phyloP scores from a whole-genome alignment of 768 basidiomycete genomes.

The Amanita phalloides region DNA sequence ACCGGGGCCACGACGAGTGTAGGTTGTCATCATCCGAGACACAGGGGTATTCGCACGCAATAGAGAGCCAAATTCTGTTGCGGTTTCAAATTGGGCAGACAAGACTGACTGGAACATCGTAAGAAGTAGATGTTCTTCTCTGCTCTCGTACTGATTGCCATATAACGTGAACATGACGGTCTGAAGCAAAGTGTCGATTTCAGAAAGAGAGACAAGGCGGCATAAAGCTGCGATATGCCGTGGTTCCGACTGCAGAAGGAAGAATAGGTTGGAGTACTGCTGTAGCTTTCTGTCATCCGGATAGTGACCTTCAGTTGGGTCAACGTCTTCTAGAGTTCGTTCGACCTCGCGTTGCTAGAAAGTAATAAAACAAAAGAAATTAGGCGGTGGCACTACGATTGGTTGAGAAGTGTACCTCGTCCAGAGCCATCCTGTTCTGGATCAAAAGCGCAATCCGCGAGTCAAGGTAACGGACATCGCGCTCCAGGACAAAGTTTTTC shows the following conservation, averaged over 20 bases:
- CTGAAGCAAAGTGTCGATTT: conserved; percentile 98
- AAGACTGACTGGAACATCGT: conserved; percentile 99
- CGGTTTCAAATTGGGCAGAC: conserved; percentile 97
- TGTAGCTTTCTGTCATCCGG: conserved; percentile 91
- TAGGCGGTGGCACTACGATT: neutral
- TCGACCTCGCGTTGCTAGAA: conserved; percentile 88
- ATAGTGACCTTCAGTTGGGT: conserved; percentile 84
- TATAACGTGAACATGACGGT: conserved; percentile 99
- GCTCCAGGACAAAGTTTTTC: conserved; percentile 99
- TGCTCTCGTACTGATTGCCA: conserved; percentile 97
- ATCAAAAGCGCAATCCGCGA: conserved; percentile 95
- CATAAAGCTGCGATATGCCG: conserved; percentile 95
- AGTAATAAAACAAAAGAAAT: conserved; percentile 9
- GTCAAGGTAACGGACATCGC: conserved; percentile 97
- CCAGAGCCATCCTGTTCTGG: conserved; percentile 95
- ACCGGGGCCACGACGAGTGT: conserved; percentile 96
- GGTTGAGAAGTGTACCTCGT: conserved; percentile 57
- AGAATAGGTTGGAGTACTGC: conserved; percentile 98
- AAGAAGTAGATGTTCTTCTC: conserved; percentile 95
- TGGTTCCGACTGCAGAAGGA: conserved; percentile 95
- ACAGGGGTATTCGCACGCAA: conserved; percentile 98
- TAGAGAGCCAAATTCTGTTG: conserved; percentile 97
- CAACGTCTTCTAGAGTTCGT: conserved; percentile 90
- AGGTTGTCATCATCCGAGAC: conserved; percentile 99
- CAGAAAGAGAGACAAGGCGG: conserved; percentile 88